Evolutionary conservation across 2,329 filamentous ascomycete species (phyloP), one percentile per base, ranked within the genome.

Genomic region (Sodiomyces alkalinus): DNA sequence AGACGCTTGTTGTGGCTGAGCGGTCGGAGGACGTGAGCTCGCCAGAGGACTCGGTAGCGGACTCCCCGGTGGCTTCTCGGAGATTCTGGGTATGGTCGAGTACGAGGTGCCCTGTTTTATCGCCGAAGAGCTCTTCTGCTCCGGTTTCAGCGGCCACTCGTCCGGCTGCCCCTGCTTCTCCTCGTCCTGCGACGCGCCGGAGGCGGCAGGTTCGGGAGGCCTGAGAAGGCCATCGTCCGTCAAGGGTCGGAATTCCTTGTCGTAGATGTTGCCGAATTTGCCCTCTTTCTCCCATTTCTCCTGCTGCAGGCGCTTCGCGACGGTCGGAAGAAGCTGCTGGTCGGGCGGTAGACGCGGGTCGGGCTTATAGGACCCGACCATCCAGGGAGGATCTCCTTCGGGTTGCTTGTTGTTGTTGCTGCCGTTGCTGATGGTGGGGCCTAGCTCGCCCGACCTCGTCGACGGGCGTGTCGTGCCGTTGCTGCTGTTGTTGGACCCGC

Each of bases 201-300:
- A 35, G 19, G 19, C 15, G 12, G 45, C 49, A 13, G 39, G 17
- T 28, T 60, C 60, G 5, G 63, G 58, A 2, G 58, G 60, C 33
- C 48, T 58, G 19, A 55, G 43, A 38, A 68, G 59, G 4, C 57
- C 53, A 25, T 80, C 69, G 27, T 80, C 69, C 20, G 80, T 90
- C 36, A 96, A 58, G 5, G 86, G 77, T 12, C 80, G 74, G 55
- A 94, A 90, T 34, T 92, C 77, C 37, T 74, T 80, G 54, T 93
- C 86, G 48, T 93, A 94, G 16, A 78, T 65, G 33, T 72, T 81
- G 4, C 83, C 83, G 37, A 82, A 80, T 39, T 81, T 83, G 37
- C 86, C 86, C 51, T 94, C 82, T 41, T 75, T 80, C 53, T 92
- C 85, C 86, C 85, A 94, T 50, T 87, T 81, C 51, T 94, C 85